phyloP scores from a whole-genome alignment of 2,329 filamentous ascomycete species.

The Tolypocladium paradoxum region DNA sequence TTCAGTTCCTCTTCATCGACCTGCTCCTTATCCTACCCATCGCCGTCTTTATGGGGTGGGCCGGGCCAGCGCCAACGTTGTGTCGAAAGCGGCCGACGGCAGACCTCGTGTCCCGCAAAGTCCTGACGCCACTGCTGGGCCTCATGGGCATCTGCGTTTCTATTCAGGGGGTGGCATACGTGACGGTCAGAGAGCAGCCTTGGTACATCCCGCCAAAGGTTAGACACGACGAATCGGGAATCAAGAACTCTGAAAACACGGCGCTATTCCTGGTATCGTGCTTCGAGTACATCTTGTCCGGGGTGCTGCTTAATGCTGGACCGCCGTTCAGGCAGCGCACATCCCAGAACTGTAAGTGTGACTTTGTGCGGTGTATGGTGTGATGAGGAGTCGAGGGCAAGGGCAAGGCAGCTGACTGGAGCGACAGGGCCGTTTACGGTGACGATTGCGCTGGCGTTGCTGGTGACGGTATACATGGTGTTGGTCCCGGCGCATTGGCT shows the following conservation, averaged over 20 bases:
- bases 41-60: conserved; percentile 98
- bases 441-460: conserved; percentile 59
- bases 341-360: conserved; percentile 60
- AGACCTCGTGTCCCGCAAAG: conserved; percentile 83
- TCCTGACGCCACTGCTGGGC: conserved; percentile 77
- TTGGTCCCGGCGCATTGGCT: conserved; percentile 62
- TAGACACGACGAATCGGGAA: conserved; percentile 69
- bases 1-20: conserved; percentile 96
- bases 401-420: conserved; percentile 1
- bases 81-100: conserved; percentile 82
- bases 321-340: conserved; percentile 78
- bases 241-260: conserved; percentile 88
- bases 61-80: conserved; percentile 66
- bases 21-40: conserved; percentile 86
- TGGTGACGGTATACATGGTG: conserved; percentile 70
- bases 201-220: conserved; percentile 82
- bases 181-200: conserved; percentile 63
- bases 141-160: conserved; percentile 75
- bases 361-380: background rate
- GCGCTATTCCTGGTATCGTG: conserved; percentile 81
- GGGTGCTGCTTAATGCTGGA: conserved; percentile 83
- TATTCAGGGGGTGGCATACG: conserved; percentile 64
- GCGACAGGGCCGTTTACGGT: conserved; percentile 66
- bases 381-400: background rate
- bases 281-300: conserved; percentile 89